A percentile compares a stretch with the other conserved stretches of the same genome.
Evolutionary conservation across 257 asterid genomes (phyloP).

Genomic region (Coffea eugenioides): DNA sequence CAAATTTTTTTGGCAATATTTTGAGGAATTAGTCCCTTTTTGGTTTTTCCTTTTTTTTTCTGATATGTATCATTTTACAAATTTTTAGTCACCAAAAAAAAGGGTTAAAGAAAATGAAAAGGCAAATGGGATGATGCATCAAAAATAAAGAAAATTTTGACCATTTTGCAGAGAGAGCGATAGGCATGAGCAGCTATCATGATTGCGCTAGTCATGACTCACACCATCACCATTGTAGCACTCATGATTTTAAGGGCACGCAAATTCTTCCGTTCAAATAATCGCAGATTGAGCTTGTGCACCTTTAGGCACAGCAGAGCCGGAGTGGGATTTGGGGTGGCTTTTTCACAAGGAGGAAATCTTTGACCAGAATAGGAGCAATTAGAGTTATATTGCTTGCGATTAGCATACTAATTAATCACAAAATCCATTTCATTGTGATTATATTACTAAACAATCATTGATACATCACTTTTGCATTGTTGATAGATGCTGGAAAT

Average conservation of each 20-base stretch:
- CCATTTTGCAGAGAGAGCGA: not conserved
- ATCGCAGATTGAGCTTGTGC: not conserved
- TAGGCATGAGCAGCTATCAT: constrained; percentile 18
- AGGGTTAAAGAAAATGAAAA: too few species aligned
- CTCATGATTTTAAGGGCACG: constrained; percentile 17
- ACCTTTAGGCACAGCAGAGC: not conserved
- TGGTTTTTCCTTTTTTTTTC: too few species aligned
- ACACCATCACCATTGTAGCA: constrained; percentile 7
- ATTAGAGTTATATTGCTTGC: not conserved
- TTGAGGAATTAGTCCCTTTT: too few species aligned
- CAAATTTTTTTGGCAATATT: too few species aligned
- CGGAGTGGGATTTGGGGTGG: constrained; percentile 1
- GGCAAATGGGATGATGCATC: not conserved
- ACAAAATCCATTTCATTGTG: not conserved
- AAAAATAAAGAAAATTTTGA: not conserved
- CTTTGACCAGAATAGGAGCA: constrained; percentile 6
- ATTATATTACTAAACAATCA: not conserved
- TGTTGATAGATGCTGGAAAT: constrained; percentile 1
- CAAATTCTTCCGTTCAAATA: not conserved
- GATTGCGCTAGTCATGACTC: constrained; percentile 14
- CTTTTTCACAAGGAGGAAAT: not conserved
- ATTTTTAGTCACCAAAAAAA: too few species aligned
- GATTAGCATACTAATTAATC: not conserved
- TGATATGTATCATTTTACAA: not conserved
- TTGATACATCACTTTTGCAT: constrained; percentile 3